These are phyloP conservation scores for Euphorbia corollata DNA, from an alignment of 441 rosid species.

Conservation along the genomic window DNA sequence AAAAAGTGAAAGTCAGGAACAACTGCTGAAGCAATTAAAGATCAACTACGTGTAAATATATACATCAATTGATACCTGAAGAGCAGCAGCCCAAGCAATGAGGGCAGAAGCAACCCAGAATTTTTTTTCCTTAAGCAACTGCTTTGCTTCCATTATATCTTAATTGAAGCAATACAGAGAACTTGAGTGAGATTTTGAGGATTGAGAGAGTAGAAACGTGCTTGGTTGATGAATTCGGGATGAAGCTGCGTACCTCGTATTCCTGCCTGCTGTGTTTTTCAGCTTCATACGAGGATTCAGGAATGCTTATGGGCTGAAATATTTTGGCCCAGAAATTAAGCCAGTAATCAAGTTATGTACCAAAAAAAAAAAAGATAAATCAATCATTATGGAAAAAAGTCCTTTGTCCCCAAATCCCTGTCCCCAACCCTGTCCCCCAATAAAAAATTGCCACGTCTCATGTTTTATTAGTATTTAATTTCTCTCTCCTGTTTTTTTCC, in stretches of 20 bases:
- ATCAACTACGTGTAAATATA: too few relatives aligned
- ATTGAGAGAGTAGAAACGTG: not conserved
- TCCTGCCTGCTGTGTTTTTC: not conserved
- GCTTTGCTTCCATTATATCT: constrained; percentile 43
- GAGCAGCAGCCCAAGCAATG: constrained; percentile 79
- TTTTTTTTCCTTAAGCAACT: constrained; percentile 63
- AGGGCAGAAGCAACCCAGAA: constrained; percentile 77
- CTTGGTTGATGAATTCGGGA: not conserved
- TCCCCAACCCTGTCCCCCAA: too few relatives aligned
- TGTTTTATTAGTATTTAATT: too few relatives aligned
- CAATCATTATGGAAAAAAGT: too few relatives aligned
- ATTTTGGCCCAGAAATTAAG: too few relatives aligned
- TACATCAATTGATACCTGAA: constrained; percentile 39
- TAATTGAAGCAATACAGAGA: constrained; percentile 25
- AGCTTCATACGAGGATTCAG: not conserved
- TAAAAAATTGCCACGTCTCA: too few relatives aligned
- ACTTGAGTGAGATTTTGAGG: constrained; percentile 2
- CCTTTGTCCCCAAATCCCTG: too few relatives aligned
- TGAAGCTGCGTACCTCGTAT: not conserved
- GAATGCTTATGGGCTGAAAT: too few relatives aligned
- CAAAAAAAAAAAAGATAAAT: too few relatives aligned
- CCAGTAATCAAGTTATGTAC: too few relatives aligned
- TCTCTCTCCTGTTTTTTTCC: too few relatives aligned
- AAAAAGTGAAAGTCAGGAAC: not conserved
- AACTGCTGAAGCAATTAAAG: not conserved